A percentile compares a stretch with the other conserved stretches of the same genome.
Evolutionary conservation across 306 rosid species (phyloP).

Genomic region (Glycine latifolia): DNA sequence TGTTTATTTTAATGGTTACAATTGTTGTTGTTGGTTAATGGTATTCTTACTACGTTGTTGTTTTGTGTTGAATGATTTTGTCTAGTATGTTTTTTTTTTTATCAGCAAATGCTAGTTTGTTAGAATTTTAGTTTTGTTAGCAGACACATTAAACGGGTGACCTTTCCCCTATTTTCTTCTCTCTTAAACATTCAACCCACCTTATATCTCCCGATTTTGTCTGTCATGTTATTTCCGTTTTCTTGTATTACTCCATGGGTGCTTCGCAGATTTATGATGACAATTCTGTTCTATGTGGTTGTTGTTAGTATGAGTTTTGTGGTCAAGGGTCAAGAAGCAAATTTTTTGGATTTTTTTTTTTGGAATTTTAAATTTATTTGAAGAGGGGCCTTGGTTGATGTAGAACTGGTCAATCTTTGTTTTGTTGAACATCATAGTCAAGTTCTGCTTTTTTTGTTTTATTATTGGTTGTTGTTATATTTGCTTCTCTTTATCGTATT

Average conservation of each 20-base stretch:
- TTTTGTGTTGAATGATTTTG: slow-evolving; percentile 33
- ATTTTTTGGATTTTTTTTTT: neutral
- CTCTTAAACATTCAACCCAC: no score
- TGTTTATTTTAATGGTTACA: slow-evolving; percentile 31
- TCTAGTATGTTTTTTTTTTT: no score
- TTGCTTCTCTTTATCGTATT: neutral
- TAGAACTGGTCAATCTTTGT: slow-evolving; percentile 21
- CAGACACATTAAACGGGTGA: no score
- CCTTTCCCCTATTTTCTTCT: no score
- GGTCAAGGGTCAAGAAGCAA: neutral
- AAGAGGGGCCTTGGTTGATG: slow-evolving; percentile 4
- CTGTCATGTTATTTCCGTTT: no score
- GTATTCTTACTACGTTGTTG: slow-evolving; percentile 23
- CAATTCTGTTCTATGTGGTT: no score
- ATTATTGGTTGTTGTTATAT: neutral
- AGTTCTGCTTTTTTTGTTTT: slow-evolving; percentile 8
- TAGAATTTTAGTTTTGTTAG: no score
- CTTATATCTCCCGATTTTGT: no score
- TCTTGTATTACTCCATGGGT: no score
- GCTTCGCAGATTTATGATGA: no score
- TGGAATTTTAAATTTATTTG: neutral
- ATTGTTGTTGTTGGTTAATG: slow-evolving; percentile 27
- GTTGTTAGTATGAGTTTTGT: neutral
- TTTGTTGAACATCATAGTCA: slow-evolving; percentile 1
- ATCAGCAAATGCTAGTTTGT: no score